These are phyloP conservation scores for Phytophthora vignae DNA, from an alignment of 352 stramenopile species.

Conservation along the genomic window DNA sequence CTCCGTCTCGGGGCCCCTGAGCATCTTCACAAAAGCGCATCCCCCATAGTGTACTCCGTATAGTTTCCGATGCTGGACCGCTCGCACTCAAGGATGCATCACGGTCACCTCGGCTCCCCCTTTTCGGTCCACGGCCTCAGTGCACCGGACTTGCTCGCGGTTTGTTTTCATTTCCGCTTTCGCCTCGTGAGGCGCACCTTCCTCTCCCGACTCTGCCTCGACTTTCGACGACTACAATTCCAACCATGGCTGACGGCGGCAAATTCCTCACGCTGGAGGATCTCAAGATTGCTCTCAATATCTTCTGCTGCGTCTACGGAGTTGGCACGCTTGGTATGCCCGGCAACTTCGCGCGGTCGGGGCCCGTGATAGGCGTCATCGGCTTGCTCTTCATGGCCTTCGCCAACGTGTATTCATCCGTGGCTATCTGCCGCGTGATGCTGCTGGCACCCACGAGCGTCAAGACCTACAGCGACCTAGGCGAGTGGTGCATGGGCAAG, in stretches of 20 bases:
- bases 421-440: slow-evolving; percentile 47
- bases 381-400: slow-evolving; percentile 52
- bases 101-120: no score
- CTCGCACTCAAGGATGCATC: not conserved
- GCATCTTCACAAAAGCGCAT: not conserved
- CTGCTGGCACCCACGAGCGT: slow-evolving; percentile 41
- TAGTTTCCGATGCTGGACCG: not conserved
- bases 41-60: not conserved
- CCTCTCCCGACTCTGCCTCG: no score
- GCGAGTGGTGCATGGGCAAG: slow-evolving; percentile 44
- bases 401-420: slow-evolving; percentile 49
- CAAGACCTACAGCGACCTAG: slow-evolving; percentile 48
- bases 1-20: no score
- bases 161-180: no score
- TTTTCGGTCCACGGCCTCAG: not conserved
- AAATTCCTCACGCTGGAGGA: slow-evolving; percentile 41
- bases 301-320: slow-evolving; percentile 63
- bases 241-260: no score
- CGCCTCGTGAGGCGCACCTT: slow-evolving; percentile 16
- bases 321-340: slow-evolving; percentile 71
- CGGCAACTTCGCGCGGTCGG: slow-evolving; percentile 55
- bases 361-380: slow-evolving; percentile 40
- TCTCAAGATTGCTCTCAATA: slow-evolving; percentile 46
- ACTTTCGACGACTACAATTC: no score
- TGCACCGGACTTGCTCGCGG: not conserved